Conservation (phyloP, 495 filamentous ascomycete genomes). For the Aspergillus bertholletiae region DNA sequence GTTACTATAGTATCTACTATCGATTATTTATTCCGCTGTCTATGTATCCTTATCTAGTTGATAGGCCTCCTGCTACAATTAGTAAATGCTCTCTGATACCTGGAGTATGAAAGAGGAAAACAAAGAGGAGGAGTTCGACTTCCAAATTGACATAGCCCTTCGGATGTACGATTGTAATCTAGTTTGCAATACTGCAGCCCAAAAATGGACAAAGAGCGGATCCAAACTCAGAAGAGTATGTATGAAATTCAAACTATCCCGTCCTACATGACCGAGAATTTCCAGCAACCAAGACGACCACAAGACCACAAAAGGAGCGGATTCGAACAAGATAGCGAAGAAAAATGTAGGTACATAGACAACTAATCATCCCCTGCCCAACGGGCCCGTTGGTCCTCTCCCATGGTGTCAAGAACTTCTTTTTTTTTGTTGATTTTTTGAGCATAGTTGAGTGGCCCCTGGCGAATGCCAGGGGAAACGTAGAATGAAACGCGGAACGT, state of each 20-base stretch:
- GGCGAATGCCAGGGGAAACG: no score
- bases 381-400: not conserved
- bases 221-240: not conserved
- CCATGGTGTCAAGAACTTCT: not conserved
- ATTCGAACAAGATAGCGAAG: not conserved
- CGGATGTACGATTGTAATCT: no score
- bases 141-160: no score
- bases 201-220: not conserved
- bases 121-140: no score
- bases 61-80: no score
- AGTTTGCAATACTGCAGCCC: not conserved
- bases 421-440: not conserved
- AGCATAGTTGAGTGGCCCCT: no score
- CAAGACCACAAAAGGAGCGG: not conserved
- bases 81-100: no score
- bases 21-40: no score
- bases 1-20: no score
- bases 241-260: not conserved
- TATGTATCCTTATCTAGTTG: no score
- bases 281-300: not conserved
- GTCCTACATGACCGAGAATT: not conserved
- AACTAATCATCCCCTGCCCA: not conserved
- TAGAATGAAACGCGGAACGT: not conserved
- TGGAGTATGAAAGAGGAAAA: no score
- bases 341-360: not conserved